phyloP scores from a whole-genome alignment of 2,329 filamentous ascomycete genomes.

The Sordariomycetes sp. region DNA sequence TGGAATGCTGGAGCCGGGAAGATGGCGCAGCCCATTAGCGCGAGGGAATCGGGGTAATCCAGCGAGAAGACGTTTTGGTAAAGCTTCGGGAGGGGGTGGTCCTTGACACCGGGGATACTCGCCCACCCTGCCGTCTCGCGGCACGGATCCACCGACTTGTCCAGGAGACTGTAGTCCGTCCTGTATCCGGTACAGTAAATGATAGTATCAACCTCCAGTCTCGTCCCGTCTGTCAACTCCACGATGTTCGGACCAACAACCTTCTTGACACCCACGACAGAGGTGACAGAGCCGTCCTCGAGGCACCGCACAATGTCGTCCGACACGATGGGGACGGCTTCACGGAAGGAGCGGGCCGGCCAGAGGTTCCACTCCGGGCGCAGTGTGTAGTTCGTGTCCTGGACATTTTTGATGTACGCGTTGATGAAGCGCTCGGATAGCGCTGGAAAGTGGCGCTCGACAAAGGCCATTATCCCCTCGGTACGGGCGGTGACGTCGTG shows the following conservation, averaged over 20 bases:
- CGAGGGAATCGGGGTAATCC: conserved; percentile 25
- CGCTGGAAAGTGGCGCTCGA: conserved; percentile 13
- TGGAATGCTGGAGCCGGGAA: conserved; percentile 19
- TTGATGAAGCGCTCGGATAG: conserved; percentile 8
- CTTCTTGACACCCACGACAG: conserved; percentile 13
- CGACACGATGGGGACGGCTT: conserved; percentile 13
- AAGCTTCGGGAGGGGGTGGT: conserved; percentile 18
- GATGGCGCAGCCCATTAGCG: conserved; percentile 23
- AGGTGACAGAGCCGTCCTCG: conserved; percentile 19
- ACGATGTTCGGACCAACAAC: neutral
- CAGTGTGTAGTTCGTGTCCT: conserved; percentile 12
- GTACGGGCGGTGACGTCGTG: conserved; percentile 18
- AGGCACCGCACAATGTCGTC: conserved; percentile 18
- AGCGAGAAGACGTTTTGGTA: conserved; percentile 31
- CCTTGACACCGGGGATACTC: neutral
- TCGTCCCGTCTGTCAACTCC: conserved; percentile 13
- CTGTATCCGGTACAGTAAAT: conserved; percentile 21
- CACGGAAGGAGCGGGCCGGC: conserved; percentile 11
- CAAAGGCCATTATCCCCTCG: conserved; percentile 13
- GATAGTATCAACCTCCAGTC: conserved; percentile 15
- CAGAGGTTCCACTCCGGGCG: conserved; percentile 16
- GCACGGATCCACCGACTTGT: conserved; percentile 12
- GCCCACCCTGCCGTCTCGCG: conserved; percentile 8
- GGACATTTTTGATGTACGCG: conserved; percentile 9
- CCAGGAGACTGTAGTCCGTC: conserved; percentile 15